Evolutionary conservation across 1,284 basidiomycete genomes (phyloP), one percentile per base, ranked within the genome.

Genomic region (Sutorius eximius): DNA sequence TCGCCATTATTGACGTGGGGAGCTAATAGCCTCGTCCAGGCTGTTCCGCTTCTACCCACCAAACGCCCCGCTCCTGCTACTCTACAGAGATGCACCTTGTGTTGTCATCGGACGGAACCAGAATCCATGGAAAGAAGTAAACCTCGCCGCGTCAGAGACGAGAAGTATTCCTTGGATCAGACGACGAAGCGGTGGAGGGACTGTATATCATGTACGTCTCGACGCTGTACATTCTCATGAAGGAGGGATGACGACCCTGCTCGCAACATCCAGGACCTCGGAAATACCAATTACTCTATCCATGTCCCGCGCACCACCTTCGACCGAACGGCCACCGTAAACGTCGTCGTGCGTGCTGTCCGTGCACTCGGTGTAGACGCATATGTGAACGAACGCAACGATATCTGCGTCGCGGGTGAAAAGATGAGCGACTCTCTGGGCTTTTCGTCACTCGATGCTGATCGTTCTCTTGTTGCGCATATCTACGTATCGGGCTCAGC

Each of bases 111-210:
- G 97, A 0, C 80, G 96, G 49, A 97, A 98, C 71, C 96, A 99
- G 78, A 98, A 98, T 65, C 94, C 95, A 20, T 99, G 96, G 96
- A 95, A 93, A 69, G 97, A 99, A 72, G 87, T 95, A 56, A 95
- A 97, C 64, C 76, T 91, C 45, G 64, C 69, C 3, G 75, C 80
- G 9, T 77, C 91, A 30, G 64, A 71, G 11, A 62, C 71, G 9
- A 71, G 76, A n/a, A 76, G 74, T 3, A 80, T 96, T 11, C 91
- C 92, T 0, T 89, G 95, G 63, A 83, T 99, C 36, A 80, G 96
- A 43, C 79, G 97, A 57, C 80, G 91, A 54, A 95, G 93, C 61
- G 97, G 97, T 12, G 97, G 97, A n/a, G 97, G 97, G 8, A 92
- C 97, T 0, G 97, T 99, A 4, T 99, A 94, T 70, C 95, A 98